Conservation (phyloP, 2,329 filamentous ascomycete species). For the Graphilbum sp. region DNA sequence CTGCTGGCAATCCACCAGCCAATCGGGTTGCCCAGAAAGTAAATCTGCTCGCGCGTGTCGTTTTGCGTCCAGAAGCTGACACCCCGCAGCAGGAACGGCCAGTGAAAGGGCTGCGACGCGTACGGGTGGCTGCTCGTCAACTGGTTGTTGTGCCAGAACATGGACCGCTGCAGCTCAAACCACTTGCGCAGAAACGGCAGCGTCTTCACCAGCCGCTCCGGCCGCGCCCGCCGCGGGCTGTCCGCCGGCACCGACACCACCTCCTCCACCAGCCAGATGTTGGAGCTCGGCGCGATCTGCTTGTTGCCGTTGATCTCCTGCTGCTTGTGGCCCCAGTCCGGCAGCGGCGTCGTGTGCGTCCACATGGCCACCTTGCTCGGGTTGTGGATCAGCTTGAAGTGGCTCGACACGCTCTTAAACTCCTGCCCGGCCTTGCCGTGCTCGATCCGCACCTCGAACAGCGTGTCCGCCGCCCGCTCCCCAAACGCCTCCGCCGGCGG, state of each 20-base stretch:
- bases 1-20: slow-evolving; percentile 96
- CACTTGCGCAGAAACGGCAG: slow-evolving; percentile 88
- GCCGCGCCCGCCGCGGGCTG: slow-evolving; percentile 56
- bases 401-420: slow-evolving; percentile 78
- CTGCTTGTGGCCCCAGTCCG: slow-evolving; percentile 93
- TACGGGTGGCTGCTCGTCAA: slow-evolving; percentile 95
- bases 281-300: slow-evolving; percentile 75
- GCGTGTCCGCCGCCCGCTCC: slow-evolving; percentile 66
- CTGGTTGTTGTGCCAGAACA: slow-evolving; percentile 99
- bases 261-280: slow-evolving; percentile 88
- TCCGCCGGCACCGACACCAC: slow-evolving; percentile 64
- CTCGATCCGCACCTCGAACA: slow-evolving; percentile 88
- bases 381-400: slow-evolving; percentile 92
- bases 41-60: slow-evolving; percentile 90
- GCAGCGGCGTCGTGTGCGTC: slow-evolving; percentile 90
- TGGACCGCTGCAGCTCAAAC: slow-evolving; percentile 88
- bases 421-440: slow-evolving; percentile 64
- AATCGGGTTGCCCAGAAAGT: slow-evolving; percentile 92
- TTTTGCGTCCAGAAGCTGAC: slow-evolving; percentile 99
- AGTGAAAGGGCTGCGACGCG: slow-evolving; percentile 84
- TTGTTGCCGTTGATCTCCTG: slow-evolving; percentile 99
- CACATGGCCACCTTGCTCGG: slow-evolving; percentile 98
- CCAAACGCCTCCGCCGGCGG: slow-evolving; percentile 54
- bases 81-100: slow-evolving; percentile 92
- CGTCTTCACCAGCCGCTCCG: slow-evolving; percentile 62